Conservation (phyloP, 2,329 filamentous ascomycete genomes). For the Arachnopeziza araneosa region DNA sequence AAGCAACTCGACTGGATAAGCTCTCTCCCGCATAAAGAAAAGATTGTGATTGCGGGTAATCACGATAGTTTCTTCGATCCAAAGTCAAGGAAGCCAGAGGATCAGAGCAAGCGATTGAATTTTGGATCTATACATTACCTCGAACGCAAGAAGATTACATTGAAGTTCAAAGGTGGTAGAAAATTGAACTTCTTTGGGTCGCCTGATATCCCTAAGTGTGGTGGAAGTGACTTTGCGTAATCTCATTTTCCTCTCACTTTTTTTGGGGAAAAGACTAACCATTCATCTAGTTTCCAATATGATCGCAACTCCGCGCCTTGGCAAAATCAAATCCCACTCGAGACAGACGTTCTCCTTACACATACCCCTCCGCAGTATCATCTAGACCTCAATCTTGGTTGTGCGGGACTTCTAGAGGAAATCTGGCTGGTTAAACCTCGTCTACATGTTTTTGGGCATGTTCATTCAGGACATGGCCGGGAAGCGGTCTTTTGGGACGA, state of each 20-base stretch:
- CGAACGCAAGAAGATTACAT: constrained; percentile 58
- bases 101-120: constrained; percentile 52
- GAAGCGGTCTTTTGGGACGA: constrained; percentile 58
- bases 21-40: constrained; percentile 67
- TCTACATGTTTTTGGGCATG: constrained; percentile 62
- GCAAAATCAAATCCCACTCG: constrained; percentile 51
- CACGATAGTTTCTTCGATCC: constrained; percentile 84
- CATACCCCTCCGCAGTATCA: constrained; percentile 60
- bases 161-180: constrained; percentile 56
- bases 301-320: constrained; percentile 51
- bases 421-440: constrained; percentile 52
- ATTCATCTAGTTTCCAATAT: constrained; percentile 50
- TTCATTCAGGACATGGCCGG: constrained; percentile 56
- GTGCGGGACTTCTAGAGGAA: constrained; percentile 51
- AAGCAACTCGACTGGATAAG: constrained; percentile 79
- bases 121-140: constrained; percentile 70
- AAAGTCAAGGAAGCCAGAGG: constrained; percentile 50
- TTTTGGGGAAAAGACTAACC: background rate
- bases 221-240: constrained; percentile 61
- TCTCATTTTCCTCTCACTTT: constrained; percentile 2
- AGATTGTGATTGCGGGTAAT: constrained; percentile 80
- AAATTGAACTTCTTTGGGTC: constrained; percentile 71
- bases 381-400: constrained; percentile 46
- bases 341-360: constrained; percentile 59
- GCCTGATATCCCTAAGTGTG: constrained; percentile 72